A percentile compares a stretch with the other conserved stretches of the same genome.
These are phyloP conservation scores for Centella asiatica DNA, from an alignment of 129 eudicot genomes.

Conservation along the genomic window DNA sequence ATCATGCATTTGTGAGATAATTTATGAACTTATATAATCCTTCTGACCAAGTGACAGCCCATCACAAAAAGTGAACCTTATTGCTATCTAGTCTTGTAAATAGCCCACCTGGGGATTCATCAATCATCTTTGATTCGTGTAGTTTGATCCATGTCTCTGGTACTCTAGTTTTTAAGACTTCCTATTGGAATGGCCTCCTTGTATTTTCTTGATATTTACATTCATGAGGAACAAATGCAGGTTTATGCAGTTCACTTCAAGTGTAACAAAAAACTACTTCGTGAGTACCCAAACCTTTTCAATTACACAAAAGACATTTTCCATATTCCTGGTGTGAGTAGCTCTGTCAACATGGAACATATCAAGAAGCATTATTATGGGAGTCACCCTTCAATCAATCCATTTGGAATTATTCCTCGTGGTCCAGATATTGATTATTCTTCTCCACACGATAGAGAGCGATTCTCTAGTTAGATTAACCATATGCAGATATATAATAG, in stretches of 20 bases:
- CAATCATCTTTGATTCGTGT: background rate
- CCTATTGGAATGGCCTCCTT: background rate
- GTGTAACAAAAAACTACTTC: conserved; percentile 73
- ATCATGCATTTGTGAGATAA: no score
- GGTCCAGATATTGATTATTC: conserved; percentile 70
- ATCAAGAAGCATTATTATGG: conserved; percentile 88
- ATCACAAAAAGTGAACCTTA: background rate
- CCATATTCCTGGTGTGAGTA: conserved; percentile 70
- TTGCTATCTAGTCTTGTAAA: background rate
- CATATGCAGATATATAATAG: background rate
- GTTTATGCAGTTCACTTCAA: conserved; percentile 92
- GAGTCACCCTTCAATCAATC: conserved; percentile 79
- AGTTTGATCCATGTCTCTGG: background rate
- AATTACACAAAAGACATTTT: conserved; percentile 71
- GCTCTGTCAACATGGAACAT: conserved; percentile 76
- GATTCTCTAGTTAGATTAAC: conserved; percentile 26
- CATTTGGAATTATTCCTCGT: conserved; percentile 62
- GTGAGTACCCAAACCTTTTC: conserved; percentile 72
- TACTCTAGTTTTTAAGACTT: background rate
- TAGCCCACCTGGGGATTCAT: background rate
- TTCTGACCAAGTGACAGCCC: background rate
- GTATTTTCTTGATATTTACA: no score
- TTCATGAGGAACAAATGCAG: conserved; percentile 30
- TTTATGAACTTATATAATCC: no score
- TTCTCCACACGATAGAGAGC: conserved; percentile 64